Percentiles rank a stretch among this genome's conserved stretches.
Evolutionary conservation across 106 monocot genomes (phyloP).

Genomic region (Apostasia shenzhenica): DNA sequence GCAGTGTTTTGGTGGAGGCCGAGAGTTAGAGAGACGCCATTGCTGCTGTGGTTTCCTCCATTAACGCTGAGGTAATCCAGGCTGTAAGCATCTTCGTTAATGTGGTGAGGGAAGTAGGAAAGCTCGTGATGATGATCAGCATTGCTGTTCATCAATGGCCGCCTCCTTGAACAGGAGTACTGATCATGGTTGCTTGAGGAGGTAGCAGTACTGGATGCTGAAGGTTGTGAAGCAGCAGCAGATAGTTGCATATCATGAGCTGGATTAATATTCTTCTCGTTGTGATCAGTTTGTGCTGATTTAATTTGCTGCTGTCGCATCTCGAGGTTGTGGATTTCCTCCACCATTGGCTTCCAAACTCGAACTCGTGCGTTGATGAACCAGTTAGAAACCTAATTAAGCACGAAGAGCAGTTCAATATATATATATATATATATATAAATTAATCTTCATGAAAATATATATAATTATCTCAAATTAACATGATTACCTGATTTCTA

Average conservation of each 20-base stretch:
- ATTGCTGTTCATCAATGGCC: too few species aligned
- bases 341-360: constrained; percentile 69
- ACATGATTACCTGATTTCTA: constrained; percentile 64
- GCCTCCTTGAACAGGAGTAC: constrained; percentile 14
- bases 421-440: background rate
- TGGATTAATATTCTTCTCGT: background rate
- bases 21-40: constrained; percentile 45
- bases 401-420: too few species aligned
- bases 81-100: constrained; percentile 12
- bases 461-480: too few species aligned
- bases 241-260: too few species aligned
- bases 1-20: constrained; percentile 40
- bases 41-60: constrained; percentile 9
- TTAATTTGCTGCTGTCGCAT: constrained; percentile 12
- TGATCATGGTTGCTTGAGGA: constrained; percentile 13
- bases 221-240: constrained; percentile 1
- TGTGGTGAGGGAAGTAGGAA: constrained; percentile 4
- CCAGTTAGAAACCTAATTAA: constrained; percentile 56
- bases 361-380: constrained; percentile 64
- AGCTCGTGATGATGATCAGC: constrained; percentile 9
- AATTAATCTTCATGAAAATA: too few species aligned
- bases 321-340: constrained; percentile 51
- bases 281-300: background rate
- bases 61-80: constrained; percentile 1
- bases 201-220: constrained; percentile 8